These are phyloP conservation scores for Xylaria scruposa DNA, from an alignment of 495 filamentous ascomycete genomes.

Conservation along the genomic window DNA sequence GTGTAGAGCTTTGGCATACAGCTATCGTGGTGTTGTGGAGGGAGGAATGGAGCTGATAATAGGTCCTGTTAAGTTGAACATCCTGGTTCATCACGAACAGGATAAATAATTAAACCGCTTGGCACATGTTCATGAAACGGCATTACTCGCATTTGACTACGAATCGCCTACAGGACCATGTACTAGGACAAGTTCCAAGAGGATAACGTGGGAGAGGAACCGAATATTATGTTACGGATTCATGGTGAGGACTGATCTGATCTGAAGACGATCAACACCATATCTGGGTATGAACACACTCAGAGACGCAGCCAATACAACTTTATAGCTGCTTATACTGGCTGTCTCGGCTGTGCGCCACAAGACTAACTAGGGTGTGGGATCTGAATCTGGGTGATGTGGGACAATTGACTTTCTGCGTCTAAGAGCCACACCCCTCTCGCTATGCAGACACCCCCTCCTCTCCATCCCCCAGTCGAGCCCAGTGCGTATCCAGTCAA, in stretches of 20 bases:
- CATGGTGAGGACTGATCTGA: not conserved
- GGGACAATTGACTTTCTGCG: not conserved
- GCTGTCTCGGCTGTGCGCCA: conserved; percentile 1
- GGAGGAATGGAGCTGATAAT: not conserved
- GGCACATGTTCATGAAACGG: conserved; percentile 19
- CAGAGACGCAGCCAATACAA: too few relatives aligned
- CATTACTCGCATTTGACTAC: conserved; percentile 10
- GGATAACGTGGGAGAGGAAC: not conserved
- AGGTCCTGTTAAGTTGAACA: not conserved
- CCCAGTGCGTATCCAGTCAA: conserved; percentile 12
- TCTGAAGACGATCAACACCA: not conserved
- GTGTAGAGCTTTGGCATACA: conserved; percentile 8
- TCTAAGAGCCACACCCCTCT: conserved; percentile 3
- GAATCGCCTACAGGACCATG: not conserved
- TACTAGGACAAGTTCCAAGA: not conserved
- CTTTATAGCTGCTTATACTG: not conserved
- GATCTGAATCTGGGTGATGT: conserved; percentile 9
- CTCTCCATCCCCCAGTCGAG: not conserved
- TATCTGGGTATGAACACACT: not conserved
- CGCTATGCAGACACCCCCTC: not conserved
- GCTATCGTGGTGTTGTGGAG: conserved; percentile 14
- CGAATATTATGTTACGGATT: not conserved
- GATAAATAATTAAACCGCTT: conserved; percentile 1
- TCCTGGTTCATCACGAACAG: not conserved
- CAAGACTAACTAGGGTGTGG: not conserved